Evolutionary conservation across 257 asterid species (phyloP).

Genomic region (Nemophila menziesii): DNA sequence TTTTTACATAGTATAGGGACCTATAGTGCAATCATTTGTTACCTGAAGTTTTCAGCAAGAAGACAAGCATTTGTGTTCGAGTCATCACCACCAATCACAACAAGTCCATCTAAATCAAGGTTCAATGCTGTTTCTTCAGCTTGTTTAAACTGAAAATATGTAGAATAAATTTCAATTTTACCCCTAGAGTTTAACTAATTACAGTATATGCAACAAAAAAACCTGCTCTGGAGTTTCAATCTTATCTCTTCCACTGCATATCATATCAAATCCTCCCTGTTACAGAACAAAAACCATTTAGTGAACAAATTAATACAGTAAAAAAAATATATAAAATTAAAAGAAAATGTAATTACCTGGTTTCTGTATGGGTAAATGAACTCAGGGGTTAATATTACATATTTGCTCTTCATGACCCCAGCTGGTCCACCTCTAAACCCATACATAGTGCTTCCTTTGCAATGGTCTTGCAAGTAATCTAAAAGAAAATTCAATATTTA

Average conservation of each 20-base stretch:
- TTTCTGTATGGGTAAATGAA: constrained; percentile 88
- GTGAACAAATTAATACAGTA: background rate
- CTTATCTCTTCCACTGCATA: constrained; percentile 96
- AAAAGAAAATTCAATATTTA: constrained; percentile 8
- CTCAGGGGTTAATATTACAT: constrained; percentile 61
- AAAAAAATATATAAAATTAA: background rate
- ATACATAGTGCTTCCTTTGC: constrained; percentile 82
- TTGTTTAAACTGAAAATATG: constrained; percentile 66
- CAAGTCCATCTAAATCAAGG: constrained; percentile 95
- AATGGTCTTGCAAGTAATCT: constrained; percentile 87
- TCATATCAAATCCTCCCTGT: constrained; percentile 99
- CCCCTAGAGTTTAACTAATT: background rate
- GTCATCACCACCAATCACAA: constrained; percentile 99
- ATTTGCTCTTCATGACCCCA: constrained; percentile 90
- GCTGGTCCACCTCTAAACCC: constrained; percentile 99
- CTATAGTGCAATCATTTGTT: background rate
- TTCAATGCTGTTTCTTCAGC: constrained; percentile 84
- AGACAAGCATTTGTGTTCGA: constrained; percentile 99
- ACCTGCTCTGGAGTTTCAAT: constrained; percentile 99
- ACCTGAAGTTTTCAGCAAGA: constrained; percentile 83
- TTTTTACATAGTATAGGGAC: background rate
- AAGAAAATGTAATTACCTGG: constrained; percentile 38
- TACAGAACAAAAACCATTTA: constrained; percentile 8
- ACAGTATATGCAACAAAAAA: background rate
- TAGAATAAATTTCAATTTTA: constrained; percentile 7